Percentiles rank a stretch among this genome's conserved stretches.
These are phyloP conservation scores for Thuidium tamariscinum DNA, from an alignment of 225 moss, liverwort and hornwort species.

Conservation along the genomic window DNA sequence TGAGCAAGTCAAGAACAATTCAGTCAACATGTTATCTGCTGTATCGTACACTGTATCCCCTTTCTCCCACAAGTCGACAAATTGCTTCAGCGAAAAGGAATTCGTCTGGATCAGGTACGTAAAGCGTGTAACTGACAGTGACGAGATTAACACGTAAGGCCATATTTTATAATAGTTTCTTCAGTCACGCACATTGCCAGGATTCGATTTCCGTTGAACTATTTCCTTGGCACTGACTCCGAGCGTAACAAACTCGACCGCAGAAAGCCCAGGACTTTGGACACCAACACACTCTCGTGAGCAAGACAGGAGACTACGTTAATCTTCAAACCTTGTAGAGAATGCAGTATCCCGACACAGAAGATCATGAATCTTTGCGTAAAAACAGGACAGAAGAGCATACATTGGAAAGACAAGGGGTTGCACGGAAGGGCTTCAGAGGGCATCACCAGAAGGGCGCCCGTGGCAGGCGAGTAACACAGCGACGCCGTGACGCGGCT, in stretches of 20 bases:
- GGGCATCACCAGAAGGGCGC: constrained; percentile 58
- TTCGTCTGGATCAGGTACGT: neutral
- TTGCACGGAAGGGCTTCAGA: neutral
- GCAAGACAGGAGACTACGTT: neutral
- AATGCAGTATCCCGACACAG: neutral
- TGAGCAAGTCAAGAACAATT: neutral
- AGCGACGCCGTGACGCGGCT: constrained; percentile 62
- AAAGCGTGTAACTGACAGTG: neutral
- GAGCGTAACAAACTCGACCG: neutral
- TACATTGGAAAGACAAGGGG: neutral
- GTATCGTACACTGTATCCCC: neutral
- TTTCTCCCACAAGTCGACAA: neutral
- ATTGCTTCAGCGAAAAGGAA: neutral
- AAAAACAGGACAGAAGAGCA: neutral
- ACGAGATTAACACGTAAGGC: neutral
- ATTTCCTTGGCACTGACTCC: neutral
- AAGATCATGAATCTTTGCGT: neutral
- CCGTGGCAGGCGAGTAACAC: constrained; percentile 38
- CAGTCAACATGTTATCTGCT: neutral
- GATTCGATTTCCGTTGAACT: neutral
- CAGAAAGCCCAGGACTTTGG: neutral
- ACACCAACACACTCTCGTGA: neutral
- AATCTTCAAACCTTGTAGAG: neutral
- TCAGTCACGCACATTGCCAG: neutral
- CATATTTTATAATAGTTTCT: neutral